Base-by-base conservation (phyloP, 768 basidiomycete species). In the Leccinum disarticulatum region DNA sequence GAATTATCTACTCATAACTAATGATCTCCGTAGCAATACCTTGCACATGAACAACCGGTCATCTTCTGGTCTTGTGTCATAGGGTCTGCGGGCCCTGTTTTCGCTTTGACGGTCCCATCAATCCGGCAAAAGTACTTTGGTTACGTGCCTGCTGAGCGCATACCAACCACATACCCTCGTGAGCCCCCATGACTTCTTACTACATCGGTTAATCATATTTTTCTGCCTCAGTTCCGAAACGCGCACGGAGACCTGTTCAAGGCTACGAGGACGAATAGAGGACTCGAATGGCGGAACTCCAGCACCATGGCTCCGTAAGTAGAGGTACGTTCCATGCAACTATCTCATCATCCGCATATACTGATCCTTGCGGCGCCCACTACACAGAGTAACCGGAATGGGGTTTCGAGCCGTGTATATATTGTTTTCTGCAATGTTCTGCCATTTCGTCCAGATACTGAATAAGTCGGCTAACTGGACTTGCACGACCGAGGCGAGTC, bases 1-100 rank as follows among this genome's bases (percentile, higher is more conserved):
- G 2, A 5, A 19, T 19, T 19, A 6, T 27, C 15, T 48, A 1
- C 9, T n/a, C 15, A 17, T 8, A 8, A 10, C n/a, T 0, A 14
- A 7, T 4, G 25, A 58, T 28, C 4, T 8, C 17, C 31, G 9
- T 54, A 95, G 93, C 91, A 93, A 93, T 85, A 89, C 51, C 85
- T 88, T 66, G 92, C 93, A 38, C 93, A 96, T 76, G 93, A 96
- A 76, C 85, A 83, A 68, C 93, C 93, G 30, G 90, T 93, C 73
- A 84, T 95, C 73, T 95, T 95, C 80, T 96, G 87, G 76, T 93
- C 93, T 11, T 80, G 87, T 70, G 74, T 87, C 52, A 76, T 96
- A 58, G 93, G 93, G 55, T 66, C 78, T 58, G 80, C 86, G 66
- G 93, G 93, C 2, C 93, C 93, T 11, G 77, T 87, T 27, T 76